Percentiles rank a stretch among this genome's conserved stretches.
phyloP scores from a whole-genome alignment of 1,139 yeast genomes.

The Blastobotrys buckinghamii region DNA sequence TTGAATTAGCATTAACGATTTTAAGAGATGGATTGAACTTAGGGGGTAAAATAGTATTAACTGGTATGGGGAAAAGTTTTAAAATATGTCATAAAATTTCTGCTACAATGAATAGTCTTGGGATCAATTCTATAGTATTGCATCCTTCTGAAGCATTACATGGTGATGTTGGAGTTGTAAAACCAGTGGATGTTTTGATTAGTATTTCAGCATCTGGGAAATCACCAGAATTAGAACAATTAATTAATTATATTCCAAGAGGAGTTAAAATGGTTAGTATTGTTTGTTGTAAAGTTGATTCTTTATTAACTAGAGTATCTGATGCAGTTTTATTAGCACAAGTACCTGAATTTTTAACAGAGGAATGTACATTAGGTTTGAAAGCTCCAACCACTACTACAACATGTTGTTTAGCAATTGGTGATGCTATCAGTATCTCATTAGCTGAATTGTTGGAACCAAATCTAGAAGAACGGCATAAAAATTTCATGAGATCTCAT shows the following conservation, averaged over 20 bases:
- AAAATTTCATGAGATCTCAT: constrained; percentile 61
- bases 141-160: constrained; percentile 90
- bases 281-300: constrained; percentile 45
- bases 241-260: constrained; percentile 50
- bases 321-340: constrained; percentile 57
- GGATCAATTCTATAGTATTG: constrained; percentile 58
- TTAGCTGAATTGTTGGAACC: constrained; percentile 60
- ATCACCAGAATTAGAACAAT: constrained; percentile 64
- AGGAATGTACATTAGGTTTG: constrained; percentile 64
- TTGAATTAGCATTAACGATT: constrained; percentile 45
- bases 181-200: constrained; percentile 56
- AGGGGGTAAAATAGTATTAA: constrained; percentile 60
- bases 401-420: constrained; percentile 65
- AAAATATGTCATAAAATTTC: constrained; percentile 73
- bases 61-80: constrained; percentile 81
- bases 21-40: constrained; percentile 46
- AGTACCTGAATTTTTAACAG: constrained; percentile 52
- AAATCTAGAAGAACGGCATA: constrained; percentile 49
- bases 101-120: constrained; percentile 76
- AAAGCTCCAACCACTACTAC: constrained; percentile 89
- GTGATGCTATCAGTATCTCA: constrained; percentile 74
- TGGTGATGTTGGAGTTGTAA: constrained; percentile 76
- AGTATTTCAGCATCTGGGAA: constrained; percentile 78
- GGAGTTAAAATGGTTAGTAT: constrained; percentile 57
- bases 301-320: constrained; percentile 44